Conservation (phyloP, 1,284 basidiomycete genomes). For the Ceraceosorus guamensis region DNA sequence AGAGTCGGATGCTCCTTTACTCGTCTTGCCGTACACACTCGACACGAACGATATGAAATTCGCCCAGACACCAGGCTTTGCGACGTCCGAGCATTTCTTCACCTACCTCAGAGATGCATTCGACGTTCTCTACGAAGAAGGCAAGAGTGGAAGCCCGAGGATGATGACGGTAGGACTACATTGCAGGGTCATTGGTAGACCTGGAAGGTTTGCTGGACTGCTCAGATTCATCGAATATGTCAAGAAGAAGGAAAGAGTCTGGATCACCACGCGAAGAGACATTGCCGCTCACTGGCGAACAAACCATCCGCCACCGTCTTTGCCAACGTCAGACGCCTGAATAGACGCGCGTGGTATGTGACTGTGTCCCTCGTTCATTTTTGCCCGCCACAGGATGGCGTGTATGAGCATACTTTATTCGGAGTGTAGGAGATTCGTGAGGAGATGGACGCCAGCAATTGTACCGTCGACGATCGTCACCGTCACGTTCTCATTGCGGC, state of each 20-base stretch:
- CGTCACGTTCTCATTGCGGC: too few species aligned
- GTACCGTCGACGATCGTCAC: too few species aligned
- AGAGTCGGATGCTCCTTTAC: constrained; percentile 28
- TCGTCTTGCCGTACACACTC: constrained; percentile 49
- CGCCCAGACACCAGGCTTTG: constrained; percentile 48
- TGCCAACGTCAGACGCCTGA: too few species aligned
- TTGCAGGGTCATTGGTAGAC: constrained; percentile 50
- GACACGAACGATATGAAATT: constrained; percentile 51
- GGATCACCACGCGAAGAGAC: constrained; percentile 50
- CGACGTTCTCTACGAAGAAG: constrained; percentile 49
- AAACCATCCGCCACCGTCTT: constrained; percentile 4
- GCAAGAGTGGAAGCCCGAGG: constrained; percentile 40
- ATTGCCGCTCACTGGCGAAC: constrained; percentile 50
- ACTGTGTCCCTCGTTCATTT: too few species aligned
- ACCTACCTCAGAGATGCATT: constrained; percentile 50
- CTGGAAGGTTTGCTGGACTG: constrained; percentile 49
- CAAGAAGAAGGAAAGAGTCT: constrained; percentile 31
- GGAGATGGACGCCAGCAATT: too few species aligned
- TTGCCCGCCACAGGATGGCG: too few species aligned
- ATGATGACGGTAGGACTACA: constrained; percentile 52
- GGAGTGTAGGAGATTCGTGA: too few species aligned
- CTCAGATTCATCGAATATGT: constrained; percentile 50
- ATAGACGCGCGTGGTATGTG: too few species aligned
- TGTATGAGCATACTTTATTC: too few species aligned
- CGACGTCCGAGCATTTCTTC: constrained; percentile 47